Evolutionary conservation across 2,329 filamentous ascomycete genomes (phyloP).

Genomic region (Parafenestella ontariensis): DNA sequence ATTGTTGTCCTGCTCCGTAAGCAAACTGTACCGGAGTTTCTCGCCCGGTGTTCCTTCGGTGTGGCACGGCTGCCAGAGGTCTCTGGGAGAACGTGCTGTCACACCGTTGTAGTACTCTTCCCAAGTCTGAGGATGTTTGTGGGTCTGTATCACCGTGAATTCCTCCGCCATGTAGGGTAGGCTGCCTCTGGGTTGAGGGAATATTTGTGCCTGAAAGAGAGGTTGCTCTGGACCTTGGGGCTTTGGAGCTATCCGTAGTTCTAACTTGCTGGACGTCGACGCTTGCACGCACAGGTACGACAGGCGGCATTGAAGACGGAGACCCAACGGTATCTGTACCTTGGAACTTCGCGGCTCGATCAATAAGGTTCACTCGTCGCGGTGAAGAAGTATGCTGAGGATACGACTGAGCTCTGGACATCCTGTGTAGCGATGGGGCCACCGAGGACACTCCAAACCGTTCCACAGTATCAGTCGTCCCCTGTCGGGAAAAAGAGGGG

Average conservation of each 20-base stretch:
- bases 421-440: conserved; percentile 17
- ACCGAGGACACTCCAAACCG: conserved; percentile 27
- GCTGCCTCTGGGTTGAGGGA: neutral
- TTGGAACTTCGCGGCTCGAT: conserved; percentile 13
- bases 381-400: conserved; percentile 30
- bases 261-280: neutral
- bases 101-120: conserved; percentile 34
- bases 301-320: conserved; percentile 28
- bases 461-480: conserved; percentile 10
- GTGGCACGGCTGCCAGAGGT: conserved; percentile 3
- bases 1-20: neutral
- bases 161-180: neutral
- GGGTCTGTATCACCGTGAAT: conserved; percentile 4
- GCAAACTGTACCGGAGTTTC: neutral
- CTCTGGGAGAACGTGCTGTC: conserved; percentile 25
- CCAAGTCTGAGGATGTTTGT: conserved; percentile 32
- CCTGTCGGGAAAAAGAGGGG: conserved; percentile 9
- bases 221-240: neutral
- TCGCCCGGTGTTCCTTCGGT: conserved; percentile 1
- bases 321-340: conserved; percentile 11
- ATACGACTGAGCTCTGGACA: conserved; percentile 33
- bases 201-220: neutral
- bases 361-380: conserved; percentile 18
- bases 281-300: neutral
- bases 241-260: neutral